Evolutionary conservation across 2,329 filamentous ascomycete species (phyloP).

Genomic region (Curvularia verruculosa): DNA sequence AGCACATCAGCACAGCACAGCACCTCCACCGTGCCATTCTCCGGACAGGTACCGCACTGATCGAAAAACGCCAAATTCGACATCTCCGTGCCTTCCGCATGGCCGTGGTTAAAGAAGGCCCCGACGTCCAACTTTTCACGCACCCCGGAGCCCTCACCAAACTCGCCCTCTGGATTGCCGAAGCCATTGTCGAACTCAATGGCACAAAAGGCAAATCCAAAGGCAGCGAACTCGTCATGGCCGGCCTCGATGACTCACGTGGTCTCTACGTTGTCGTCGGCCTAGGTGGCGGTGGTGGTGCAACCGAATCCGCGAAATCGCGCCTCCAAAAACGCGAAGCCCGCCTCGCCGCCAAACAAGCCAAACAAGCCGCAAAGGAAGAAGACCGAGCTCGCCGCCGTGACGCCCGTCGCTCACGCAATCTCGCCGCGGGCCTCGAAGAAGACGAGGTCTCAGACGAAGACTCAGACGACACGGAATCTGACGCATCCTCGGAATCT

Average conservation of each 20-base stretch:
- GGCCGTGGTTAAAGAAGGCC: conserved; percentile 93
- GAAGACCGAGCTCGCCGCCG: conserved; percentile 67
- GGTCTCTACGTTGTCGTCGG: conserved; percentile 93
- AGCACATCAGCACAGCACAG: conserved; percentile 81
- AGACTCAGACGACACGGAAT: conserved; percentile 55
- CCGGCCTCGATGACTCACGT: conserved; percentile 82
- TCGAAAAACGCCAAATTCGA: conserved; percentile 92
- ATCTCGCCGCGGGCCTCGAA: conserved; percentile 65
- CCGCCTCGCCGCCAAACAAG: conserved; percentile 62
- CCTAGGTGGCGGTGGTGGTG: conserved; percentile 84
- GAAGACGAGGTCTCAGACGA: conserved; percentile 64
- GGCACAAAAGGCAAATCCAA: conserved; percentile 68
- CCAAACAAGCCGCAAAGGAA: conserved; percentile 58
- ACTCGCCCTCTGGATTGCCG: conserved; percentile 89
- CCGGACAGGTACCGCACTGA: conserved; percentile 85
- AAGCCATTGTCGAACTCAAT: conserved; percentile 89
- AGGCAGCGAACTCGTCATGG: conserved; percentile 86
- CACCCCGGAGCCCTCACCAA: conserved; percentile 94
- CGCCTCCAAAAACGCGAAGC: conserved; percentile 71
- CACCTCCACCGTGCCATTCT: conserved; percentile 91
- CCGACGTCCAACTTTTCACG: conserved; percentile 87
- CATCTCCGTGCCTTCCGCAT: conserved; percentile 92
- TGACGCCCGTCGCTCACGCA: conserved; percentile 48
- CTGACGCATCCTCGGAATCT: conserved; percentile 44
- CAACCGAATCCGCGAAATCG: conserved; percentile 63